These are phyloP conservation scores for Melampsora larici-populina DNA, from an alignment of 1,284 basidiomycete species.

Conservation along the genomic window DNA sequence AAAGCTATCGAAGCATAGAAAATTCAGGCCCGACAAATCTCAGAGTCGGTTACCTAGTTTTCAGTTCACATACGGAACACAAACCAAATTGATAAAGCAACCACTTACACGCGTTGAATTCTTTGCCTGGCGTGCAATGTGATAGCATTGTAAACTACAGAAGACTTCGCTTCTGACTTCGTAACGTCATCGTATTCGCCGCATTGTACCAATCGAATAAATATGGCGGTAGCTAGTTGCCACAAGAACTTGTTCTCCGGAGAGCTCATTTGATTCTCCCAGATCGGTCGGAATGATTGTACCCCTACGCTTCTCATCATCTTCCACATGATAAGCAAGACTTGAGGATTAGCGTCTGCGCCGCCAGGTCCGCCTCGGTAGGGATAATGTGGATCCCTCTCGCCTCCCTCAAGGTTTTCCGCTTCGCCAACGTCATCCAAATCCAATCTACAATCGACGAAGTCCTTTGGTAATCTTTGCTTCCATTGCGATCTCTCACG, in stretches of 20 bases:
- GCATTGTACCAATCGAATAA: conserved; percentile 10
- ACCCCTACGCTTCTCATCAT: conserved; percentile 19
- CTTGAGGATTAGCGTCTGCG: conserved; percentile 7
- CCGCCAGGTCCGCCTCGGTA: conserved; percentile 18
- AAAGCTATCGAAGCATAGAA: too few species aligned
- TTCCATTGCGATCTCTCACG: too few species aligned
- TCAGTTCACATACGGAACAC: too few species aligned
- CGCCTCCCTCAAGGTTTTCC: not conserved
- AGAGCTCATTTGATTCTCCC: not conserved
- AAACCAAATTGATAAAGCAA: too few species aligned
- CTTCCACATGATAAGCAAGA: conserved; percentile 18
- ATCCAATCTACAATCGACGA: not conserved
- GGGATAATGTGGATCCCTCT: conserved; percentile 16
- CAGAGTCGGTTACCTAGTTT: too few species aligned
- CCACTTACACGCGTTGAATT: too few species aligned
- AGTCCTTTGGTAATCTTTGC: too few species aligned
- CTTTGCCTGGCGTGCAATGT: too few species aligned
- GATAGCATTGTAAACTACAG: too few species aligned
- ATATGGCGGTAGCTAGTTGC: conserved; percentile 13
- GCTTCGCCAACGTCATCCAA: conserved; percentile 13
- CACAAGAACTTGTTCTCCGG: conserved; percentile 15
- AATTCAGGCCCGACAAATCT: too few species aligned
- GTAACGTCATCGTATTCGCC: conserved; percentile 6
- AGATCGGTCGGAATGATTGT: conserved; percentile 10
- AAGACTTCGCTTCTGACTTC: too few species aligned